phyloP scores from a whole-genome alignment of 129 eudicot genomes.

The Chrysanthemum lavandulifolium region DNA sequence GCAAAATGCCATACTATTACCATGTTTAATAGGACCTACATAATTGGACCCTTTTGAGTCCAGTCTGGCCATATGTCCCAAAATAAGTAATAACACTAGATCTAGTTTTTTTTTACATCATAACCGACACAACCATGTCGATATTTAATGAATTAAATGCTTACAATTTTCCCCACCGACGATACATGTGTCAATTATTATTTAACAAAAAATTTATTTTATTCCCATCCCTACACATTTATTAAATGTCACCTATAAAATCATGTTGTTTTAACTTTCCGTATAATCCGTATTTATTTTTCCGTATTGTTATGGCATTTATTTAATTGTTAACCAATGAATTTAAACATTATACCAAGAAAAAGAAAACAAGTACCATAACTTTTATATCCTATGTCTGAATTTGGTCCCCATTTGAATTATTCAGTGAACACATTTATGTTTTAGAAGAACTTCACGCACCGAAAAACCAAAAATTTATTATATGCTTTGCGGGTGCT shows the following conservation, averaged over 20 bases:
- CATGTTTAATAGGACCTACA: slow-evolving; percentile 25
- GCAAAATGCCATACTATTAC: slow-evolving; percentile 30
- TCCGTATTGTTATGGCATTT: slow-evolving; percentile 14
- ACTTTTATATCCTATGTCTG: slow-evolving; percentile 1
- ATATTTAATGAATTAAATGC: slow-evolving; percentile 34
- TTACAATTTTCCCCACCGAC: slow-evolving; percentile 52
- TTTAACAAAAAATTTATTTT: background rate
- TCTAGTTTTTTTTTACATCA: background rate
- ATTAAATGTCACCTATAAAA: slow-evolving; percentile 28
- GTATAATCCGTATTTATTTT: slow-evolving; percentile 62
- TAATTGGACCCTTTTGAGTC: slow-evolving; percentile 18
- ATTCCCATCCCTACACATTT: slow-evolving; percentile 41
- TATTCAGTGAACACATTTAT: background rate
- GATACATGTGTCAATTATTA: slow-evolving; percentile 24
- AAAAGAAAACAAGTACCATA: background rate
- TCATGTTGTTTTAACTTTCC: slow-evolving; percentile 31
- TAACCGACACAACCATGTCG: slow-evolving; percentile 41
- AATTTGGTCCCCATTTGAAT: background rate
- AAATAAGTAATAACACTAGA: background rate
- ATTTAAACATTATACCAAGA: background rate
- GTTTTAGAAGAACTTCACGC: too few relatives aligned
- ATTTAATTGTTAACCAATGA: slow-evolving; percentile 2
- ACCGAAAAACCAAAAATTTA: too few relatives aligned
- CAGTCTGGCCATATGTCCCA: slow-evolving; percentile 24
- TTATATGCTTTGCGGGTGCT: too few relatives aligned